phyloP scores from a whole-genome alignment of 1,284 basidiomycete genomes.

The Rhodofomes roseus region DNA sequence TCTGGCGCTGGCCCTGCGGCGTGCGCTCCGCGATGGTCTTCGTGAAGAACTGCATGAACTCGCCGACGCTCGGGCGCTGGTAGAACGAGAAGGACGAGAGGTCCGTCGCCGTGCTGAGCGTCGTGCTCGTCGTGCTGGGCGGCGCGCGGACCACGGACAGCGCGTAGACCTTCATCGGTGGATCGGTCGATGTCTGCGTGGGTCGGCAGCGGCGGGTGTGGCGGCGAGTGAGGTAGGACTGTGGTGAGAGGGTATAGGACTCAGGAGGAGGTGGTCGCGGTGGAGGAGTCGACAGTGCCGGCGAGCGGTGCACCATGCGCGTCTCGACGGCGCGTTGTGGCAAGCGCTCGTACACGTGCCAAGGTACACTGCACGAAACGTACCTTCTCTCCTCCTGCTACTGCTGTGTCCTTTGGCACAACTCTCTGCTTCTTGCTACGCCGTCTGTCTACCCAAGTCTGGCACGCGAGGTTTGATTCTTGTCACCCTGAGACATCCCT shows the following conservation, averaged over 20 bases:
- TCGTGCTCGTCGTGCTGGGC: slow-evolving; percentile 51
- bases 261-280: background rate
- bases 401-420: no score
- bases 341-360: background rate
- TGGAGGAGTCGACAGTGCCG: no score
- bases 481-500: no score
- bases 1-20: slow-evolving; percentile 83
- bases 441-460: no score
- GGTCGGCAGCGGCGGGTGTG: no score
- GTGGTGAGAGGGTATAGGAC: background rate
- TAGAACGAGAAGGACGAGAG: slow-evolving; percentile 94
- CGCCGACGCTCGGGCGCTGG: slow-evolving; percentile 80
- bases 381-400: no score
- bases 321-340: background rate
- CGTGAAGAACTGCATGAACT: slow-evolving; percentile 90
- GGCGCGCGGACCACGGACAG: slow-evolving; percentile 61
- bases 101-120: slow-evolving; percentile 78
- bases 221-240: no score
- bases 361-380: no score
- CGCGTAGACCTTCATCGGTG: slow-evolving; percentile 67
- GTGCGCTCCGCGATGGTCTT: slow-evolving; percentile 94
- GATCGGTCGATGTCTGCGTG: background rate
- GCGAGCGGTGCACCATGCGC: background rate
- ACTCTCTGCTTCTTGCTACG: no score
- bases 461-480: no score